A percentile compares a stretch with the other conserved stretches of the same genome.
These are phyloP conservation scores for Alternaria sp. DNA, from an alignment of 2,329 filamentous ascomycete species.

Conservation along the genomic window DNA sequence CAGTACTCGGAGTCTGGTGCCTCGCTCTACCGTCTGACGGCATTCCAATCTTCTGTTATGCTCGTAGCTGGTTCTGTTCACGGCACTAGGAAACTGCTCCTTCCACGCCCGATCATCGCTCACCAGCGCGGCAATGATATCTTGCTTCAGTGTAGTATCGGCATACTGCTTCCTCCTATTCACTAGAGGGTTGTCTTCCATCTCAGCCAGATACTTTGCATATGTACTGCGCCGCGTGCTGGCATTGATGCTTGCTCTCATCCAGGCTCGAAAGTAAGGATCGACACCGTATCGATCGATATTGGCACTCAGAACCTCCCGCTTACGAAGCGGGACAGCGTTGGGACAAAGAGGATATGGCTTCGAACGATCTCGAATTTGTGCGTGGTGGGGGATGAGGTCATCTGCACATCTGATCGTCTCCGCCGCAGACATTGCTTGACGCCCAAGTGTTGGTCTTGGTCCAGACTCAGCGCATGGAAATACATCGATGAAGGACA, in stretches of 20 bases:
- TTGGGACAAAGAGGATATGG: constrained; percentile 35
- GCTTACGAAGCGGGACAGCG: constrained; percentile 30
- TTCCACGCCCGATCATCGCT: constrained; percentile 13
- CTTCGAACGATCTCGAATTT: constrained; percentile 21
- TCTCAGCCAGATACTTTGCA: constrained; percentile 34
- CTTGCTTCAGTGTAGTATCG: constrained; percentile 6
- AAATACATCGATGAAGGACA: constrained; percentile 30
- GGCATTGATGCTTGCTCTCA: constrained; percentile 32
- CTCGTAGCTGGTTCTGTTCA: constrained; percentile 31
- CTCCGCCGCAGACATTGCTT: constrained; percentile 9
- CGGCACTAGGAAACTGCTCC: constrained; percentile 12
- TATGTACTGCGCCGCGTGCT: constrained; percentile 28
- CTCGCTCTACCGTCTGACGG: constrained; percentile 29
- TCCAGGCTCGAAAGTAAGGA: constrained; percentile 34
- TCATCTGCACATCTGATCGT: not conserved
- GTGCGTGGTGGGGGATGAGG: constrained; percentile 11
- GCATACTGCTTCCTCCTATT: constrained; percentile 30
- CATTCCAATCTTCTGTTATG: constrained; percentile 34
- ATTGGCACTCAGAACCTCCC: constrained; percentile 21
- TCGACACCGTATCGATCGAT: constrained; percentile 32
- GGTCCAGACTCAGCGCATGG: constrained; percentile 2
- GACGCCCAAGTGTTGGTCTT: constrained; percentile 6
- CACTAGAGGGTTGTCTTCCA: constrained; percentile 30
- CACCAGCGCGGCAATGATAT: constrained; percentile 9
- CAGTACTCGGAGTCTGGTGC: constrained; percentile 27